A percentile compares a stretch with the other conserved stretches of the same genome.
Conservation (phyloP, 129 eudicot species). For the Oenanthe sinensis region DNA sequence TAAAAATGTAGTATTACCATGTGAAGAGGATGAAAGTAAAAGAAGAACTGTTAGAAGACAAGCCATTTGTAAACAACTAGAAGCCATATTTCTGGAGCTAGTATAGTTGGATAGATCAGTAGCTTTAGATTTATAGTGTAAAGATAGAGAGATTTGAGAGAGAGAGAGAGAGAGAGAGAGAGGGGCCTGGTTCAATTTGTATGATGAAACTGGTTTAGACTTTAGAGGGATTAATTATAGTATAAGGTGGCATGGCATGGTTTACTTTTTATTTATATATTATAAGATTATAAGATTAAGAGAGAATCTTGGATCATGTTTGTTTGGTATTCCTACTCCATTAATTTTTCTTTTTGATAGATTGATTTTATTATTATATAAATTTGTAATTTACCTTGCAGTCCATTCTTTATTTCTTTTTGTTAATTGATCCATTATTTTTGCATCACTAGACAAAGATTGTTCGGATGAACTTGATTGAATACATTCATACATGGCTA, state of each 20-base stretch:
- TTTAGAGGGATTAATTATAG: background rate
- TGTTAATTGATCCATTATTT: too few species aligned
- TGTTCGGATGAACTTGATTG: too few species aligned
- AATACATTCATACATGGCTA: too few species aligned
- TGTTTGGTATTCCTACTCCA: background rate
- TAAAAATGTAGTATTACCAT: background rate
- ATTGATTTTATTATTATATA: too few species aligned
- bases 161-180: too few species aligned
- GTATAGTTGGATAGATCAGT: background rate
- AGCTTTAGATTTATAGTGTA: background rate
- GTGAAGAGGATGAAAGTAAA: background rate
- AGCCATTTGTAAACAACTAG: background rate
- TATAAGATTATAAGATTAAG: background rate
- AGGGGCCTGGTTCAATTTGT: background rate
- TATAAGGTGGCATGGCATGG: background rate
- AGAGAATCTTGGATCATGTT: constrained; percentile 3
- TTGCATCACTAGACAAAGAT: too few species aligned
- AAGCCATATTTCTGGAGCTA: background rate
- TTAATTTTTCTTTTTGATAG: too few species aligned
- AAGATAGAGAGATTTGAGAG: too few species aligned
- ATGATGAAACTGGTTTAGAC: background rate
- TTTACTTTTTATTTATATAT: background rate
- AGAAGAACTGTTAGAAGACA: background rate
- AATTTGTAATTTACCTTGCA: too few species aligned
- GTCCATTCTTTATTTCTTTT: too few species aligned